Percentiles rank a stretch among this genome's conserved stretches.
Evolutionary conservation across 768 basidiomycete genomes (phyloP).

Genomic region (Kwoniella europaea): DNA sequence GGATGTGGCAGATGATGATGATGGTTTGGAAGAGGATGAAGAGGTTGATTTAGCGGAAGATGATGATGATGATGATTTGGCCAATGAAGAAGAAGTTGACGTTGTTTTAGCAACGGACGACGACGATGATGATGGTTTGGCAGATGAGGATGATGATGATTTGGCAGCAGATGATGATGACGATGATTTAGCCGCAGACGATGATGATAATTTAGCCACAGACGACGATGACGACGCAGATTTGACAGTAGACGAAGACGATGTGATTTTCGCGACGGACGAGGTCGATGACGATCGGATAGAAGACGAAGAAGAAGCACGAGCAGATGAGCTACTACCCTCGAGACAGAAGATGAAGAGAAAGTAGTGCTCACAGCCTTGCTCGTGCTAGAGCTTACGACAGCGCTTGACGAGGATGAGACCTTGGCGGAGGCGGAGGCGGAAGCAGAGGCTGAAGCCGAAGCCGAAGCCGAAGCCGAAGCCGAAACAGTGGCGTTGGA

Average conservation of each 20-base stretch:
- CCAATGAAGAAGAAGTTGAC: conserved; percentile 5
- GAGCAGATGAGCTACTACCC: conserved; percentile 18
- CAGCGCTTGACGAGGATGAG: conserved; percentile 18
- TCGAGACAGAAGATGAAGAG: conserved; percentile 14
- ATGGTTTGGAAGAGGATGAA: neutral
- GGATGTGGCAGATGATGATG: conserved; percentile 3
- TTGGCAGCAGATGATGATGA: conserved; percentile 10
- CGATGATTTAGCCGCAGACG: neutral
- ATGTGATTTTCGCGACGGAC: neutral
- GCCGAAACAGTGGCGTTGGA: conserved; percentile 20
- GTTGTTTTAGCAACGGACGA: neutral
- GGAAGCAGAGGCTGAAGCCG: conserved; percentile 26
- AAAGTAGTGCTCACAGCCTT: conserved; percentile 18
- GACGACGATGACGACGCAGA: conserved; percentile 10
- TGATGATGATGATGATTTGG: conserved; percentile 8
- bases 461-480: conserved; percentile 18
- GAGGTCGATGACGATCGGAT: conserved; percentile 8
- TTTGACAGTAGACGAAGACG: conserved; percentile 9
- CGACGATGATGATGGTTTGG: conserved; percentile 1
- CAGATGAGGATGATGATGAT: neutral
- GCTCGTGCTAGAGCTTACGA: conserved; percentile 24
- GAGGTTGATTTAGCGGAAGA: conserved; percentile 7
- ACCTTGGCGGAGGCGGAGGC: conserved; percentile 19
- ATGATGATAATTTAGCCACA: conserved; percentile 5
- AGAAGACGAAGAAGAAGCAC: conserved; percentile 20